Evolutionary conservation across 495 filamentous ascomycete species (phyloP), one percentile per base, ranked within the genome.

Genomic region (Hapsidospora chrysogenum): DNA sequence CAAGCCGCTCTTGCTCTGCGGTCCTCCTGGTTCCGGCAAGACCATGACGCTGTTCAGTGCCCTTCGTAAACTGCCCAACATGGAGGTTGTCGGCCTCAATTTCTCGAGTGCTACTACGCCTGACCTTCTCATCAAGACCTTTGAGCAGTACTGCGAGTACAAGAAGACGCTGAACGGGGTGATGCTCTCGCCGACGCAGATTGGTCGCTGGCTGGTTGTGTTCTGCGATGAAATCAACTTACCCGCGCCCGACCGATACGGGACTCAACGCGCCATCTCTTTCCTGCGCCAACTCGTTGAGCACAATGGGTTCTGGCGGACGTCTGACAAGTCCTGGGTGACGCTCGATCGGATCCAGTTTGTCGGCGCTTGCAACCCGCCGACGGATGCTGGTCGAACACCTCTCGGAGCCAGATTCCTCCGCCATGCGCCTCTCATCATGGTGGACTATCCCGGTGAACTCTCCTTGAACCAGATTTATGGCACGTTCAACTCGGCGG

Each of bases 181-280:
- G 17, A 78, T 94, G 42, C 79, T 99, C 50, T 93, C 87, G 31
- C 89, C 89, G 2, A 89, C 76, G 30, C 92, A 96, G 48, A 87
- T 99, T 49, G 89, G 89, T 20, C 78, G 92, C 44, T 99, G 89
- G 89, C 68, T 99, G 18, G 89, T 99, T 21, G 68, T 99, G 30
- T 99, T 99, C 68, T 99, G 89, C 51, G 89, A 99, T 49, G 89
- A 99, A 54, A 95, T 99, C 58, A 99, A 99, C 57, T 63, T 99
- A 55, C 89, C 89, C n/a, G 86, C 89, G 14, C 89, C 86, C 17
- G 89, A 99, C 63, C 87, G 83, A 41, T 99, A 99, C 51, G 89
- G 85, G 30, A 99, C 92, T 2, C 89, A 96, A 54, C 74, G 89
- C 35, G 89, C 85, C 15, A 96, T 96, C 36, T 87, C 89, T 15